phyloP scores from a whole-genome alignment of 257 asterid genomes.

The Euphrasia confusa region DNA sequence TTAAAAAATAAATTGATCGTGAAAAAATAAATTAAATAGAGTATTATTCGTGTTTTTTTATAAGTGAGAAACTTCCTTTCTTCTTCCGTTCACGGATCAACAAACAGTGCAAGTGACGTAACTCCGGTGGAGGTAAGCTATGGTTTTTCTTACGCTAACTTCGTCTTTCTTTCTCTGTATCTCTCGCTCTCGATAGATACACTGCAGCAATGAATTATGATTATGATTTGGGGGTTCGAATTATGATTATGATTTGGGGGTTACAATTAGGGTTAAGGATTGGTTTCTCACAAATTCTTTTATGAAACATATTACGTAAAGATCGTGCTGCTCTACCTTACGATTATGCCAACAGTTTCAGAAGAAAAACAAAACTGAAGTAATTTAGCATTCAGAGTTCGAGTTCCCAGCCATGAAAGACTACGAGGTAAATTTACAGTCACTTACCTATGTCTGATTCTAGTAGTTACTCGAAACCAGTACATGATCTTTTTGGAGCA shows the following conservation, averaged over 20 bases:
- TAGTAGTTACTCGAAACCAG: background rate
- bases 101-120: too few relatives aligned
- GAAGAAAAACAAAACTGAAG: background rate
- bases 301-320: background rate
- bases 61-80: too few relatives aligned
- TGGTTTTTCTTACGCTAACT: too few relatives aligned
- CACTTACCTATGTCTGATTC: slow-evolving; percentile 5
- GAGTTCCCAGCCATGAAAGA: slow-evolving; percentile 32
- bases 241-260: background rate
- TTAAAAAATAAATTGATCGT: too few relatives aligned
- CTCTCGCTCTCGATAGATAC: background rate
- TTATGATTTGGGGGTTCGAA: background rate
- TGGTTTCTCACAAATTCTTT: background rate
- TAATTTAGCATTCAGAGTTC: background rate
- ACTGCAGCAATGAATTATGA: background rate
- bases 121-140: too few relatives aligned
- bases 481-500: background rate
- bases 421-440: slow-evolving; percentile 34
- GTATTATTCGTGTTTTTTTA: too few relatives aligned
- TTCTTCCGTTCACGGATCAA: too few relatives aligned
- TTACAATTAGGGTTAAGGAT: background rate
- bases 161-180: too few relatives aligned
- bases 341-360: background rate
- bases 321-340: background rate
- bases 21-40: too few relatives aligned